Evolutionary conservation across 441 rosid genomes (phyloP).

Genomic region (Aquilaria agallochum): DNA sequence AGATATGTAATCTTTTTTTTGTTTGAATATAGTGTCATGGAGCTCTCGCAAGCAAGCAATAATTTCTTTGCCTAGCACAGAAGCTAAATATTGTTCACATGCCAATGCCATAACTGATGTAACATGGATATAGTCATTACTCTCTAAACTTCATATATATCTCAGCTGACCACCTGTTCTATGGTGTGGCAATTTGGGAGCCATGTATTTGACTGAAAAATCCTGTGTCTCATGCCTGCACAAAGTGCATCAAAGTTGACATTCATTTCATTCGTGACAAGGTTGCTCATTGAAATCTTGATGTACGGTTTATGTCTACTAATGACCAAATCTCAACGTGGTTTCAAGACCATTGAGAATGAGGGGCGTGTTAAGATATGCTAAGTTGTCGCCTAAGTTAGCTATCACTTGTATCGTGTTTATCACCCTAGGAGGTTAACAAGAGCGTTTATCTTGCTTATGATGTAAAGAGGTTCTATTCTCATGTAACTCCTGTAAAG

Average conservation of each 20-base stretch:
- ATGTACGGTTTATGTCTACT: too few relatives aligned
- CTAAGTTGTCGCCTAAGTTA: too few relatives aligned
- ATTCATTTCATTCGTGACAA: background rate
- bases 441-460: too few relatives aligned
- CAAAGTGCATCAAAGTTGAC: background rate
- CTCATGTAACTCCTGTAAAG: too few relatives aligned
- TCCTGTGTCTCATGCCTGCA: background rate
- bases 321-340: too few relatives aligned
- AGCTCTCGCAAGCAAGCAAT: background rate
- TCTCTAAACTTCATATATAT: background rate
- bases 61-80: background rate
- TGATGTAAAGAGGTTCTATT: too few relatives aligned
- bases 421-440: too few relatives aligned
- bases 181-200: background rate
- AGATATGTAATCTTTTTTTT: background rate
- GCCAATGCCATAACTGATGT: background rate
- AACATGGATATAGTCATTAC: background rate
- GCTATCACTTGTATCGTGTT: too few relatives aligned
- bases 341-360: too few relatives aligned
- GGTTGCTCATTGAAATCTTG: background rate
- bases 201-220: background rate
- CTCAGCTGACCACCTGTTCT: background rate
- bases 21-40: background rate
- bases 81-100: background rate
- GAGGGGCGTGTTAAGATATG: too few relatives aligned